Base-by-base conservation (phyloP, 2,329 filamentous ascomycete species). In the Pseudomassariella vexata region DNA sequence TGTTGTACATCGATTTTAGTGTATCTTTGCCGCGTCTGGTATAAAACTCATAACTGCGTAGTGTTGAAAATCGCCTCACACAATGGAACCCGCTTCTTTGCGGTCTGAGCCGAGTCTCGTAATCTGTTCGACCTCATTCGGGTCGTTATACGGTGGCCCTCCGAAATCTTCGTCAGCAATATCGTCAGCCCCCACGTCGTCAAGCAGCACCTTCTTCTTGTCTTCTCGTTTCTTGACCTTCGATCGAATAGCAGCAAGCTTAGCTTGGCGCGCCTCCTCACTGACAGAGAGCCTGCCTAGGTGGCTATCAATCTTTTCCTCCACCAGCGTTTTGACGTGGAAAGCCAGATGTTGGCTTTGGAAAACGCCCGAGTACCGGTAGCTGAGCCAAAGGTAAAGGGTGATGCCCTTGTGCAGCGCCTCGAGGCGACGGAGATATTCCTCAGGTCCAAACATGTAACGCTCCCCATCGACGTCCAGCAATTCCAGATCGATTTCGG, bases 311-410 rank as follows among this genome's bases (percentile, higher is more conserved):
- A 96, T 89, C 52, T 75, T 79, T 31, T 77, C 68, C 60, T 95
- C 89, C 2, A 89, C 79, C 30, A 94, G 55, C 6, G 62, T 58
- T 52, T 95, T 94, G 29, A 86, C 76, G 52, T 95, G 79, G 42
- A 85, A 82, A 1, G 86, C 88, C 25, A 95, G 66, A 1, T 66
- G 66, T 46, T 90, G 76, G 42, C 81, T 85, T 5, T 66, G 73
- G 56, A 95, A 94, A 30, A 94, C 70, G 29, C 85, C 85, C 4
- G 78, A 70, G 56, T 90, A 94, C 6, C 90, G 81, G 58, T 90
- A 96, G 46, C 85, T 90, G 11, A 98, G 68, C 92, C 92, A 98
- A 2, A 94, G 70, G 53, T 96, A 98, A 28, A 89, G 64, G 26
- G 90, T 86, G 22, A 98, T 65, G 18, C 77, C 69, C 48, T 85